Conservation (phyloP, 257 asterid genomes). For the Scutellaria minor region DNA sequence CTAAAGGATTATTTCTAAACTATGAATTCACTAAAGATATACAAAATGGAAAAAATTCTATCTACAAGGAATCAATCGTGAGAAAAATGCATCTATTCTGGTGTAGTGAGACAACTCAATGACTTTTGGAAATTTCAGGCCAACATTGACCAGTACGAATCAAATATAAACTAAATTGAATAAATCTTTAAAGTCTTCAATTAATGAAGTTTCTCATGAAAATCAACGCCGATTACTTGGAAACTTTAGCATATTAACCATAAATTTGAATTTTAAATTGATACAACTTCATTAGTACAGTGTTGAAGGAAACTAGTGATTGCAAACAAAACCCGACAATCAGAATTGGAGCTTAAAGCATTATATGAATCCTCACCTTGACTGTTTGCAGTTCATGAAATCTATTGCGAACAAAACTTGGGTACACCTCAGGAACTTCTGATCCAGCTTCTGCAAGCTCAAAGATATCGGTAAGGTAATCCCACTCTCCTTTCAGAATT, state of each 20-base stretch:
- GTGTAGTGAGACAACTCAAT: not conserved
- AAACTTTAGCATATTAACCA: not conserved
- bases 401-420: constrained; percentile 81
- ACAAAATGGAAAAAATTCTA: not conserved
- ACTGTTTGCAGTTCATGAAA: constrained; percentile 44
- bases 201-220: not conserved
- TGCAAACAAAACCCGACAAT: not conserved
- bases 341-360: not conserved
- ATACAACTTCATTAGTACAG: not conserved
- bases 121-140: not conserved
- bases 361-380: constrained; percentile 51
- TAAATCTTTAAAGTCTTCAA: not conserved
- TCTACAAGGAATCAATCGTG: not conserved
- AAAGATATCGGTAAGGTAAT: constrained; percentile 64
- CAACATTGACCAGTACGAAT: not conserved
- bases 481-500: constrained; percentile 89
- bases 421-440: constrained; percentile 54
- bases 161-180: too few relatives aligned
- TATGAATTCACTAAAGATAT: not conserved
- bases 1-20: too few relatives aligned
- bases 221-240: not conserved
- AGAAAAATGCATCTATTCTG: not conserved
- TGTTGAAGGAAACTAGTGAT: not conserved
- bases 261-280: not conserved
- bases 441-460: constrained; percentile 48